phyloP scores from a whole-genome alignment of 2,329 filamentous ascomycete species.

The Xylogone sp. region DNA sequence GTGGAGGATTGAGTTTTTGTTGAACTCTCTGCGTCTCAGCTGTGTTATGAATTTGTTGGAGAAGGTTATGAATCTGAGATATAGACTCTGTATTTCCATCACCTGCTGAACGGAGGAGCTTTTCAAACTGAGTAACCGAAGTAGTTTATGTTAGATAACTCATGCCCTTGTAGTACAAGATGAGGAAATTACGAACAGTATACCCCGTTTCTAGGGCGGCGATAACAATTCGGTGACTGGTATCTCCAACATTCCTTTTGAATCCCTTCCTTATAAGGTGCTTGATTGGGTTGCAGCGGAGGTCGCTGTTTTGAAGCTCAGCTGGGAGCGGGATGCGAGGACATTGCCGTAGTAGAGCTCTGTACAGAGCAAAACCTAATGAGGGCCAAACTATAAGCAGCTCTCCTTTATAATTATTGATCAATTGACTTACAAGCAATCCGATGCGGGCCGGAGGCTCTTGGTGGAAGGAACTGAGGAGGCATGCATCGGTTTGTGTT shows the following conservation, averaged over 20 bases:
- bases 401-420: background rate
- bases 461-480: conserved; percentile 37
- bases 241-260: conserved; percentile 52
- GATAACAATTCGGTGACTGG: conserved; percentile 56
- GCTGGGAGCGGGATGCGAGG: conserved; percentile 48
- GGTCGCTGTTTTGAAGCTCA: conserved; percentile 33
- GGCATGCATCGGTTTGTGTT: conserved; percentile 36
- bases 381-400: background rate
- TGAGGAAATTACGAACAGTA: conserved; percentile 38
- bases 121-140: conserved; percentile 15
- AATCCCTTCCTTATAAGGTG: conserved; percentile 61
- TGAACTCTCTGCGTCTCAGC: conserved; percentile 3
- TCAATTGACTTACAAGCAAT: conserved; percentile 39
- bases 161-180: background rate
- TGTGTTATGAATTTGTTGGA: conserved; percentile 19
- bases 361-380: conserved; percentile 66
- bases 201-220: conserved; percentile 66
- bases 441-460: conserved; percentile 44
- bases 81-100: conserved; percentile 15
- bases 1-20: background rate
- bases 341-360: conserved; percentile 61
- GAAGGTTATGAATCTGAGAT: conserved; percentile 27
- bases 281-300: conserved; percentile 40
- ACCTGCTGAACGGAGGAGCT: conserved; percentile 22
- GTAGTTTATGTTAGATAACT: background rate